Conservation (phyloP, 331 rosid species). For the Acacia pycnantha region DNA sequence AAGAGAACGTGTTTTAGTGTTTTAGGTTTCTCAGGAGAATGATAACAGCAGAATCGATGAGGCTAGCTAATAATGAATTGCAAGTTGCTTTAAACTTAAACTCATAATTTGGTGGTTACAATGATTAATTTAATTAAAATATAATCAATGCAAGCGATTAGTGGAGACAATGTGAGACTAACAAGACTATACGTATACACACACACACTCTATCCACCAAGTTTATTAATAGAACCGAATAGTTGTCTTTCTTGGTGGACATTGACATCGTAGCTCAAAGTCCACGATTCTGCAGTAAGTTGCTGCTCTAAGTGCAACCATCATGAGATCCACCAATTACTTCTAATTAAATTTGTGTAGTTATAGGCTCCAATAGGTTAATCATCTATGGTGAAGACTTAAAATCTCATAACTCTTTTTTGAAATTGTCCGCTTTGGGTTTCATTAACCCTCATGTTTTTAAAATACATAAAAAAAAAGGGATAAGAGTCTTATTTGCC, state of each 20-base stretch:
- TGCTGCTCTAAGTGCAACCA: conserved; percentile 27
- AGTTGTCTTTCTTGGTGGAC: conserved; percentile 28
- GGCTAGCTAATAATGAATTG: neutral
- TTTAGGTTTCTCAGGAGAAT: neutral
- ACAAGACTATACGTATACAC: too few species aligned
- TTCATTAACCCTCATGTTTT: too few species aligned
- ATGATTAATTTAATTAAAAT: neutral
- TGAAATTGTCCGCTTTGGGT: too few species aligned
- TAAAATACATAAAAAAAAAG: too few species aligned
- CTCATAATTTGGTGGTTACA: neutral
- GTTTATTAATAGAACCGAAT: conserved; percentile 18
- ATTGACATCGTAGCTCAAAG: conserved; percentile 27
- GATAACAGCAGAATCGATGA: neutral
- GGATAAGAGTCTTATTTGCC: too few species aligned
- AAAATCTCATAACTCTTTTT: neutral
- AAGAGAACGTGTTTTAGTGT: neutral
- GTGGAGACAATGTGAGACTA: neutral
- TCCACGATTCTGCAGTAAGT: conserved; percentile 29
- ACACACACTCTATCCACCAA: neutral
- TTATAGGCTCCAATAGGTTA: conserved; percentile 20
- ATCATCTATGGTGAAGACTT: conserved; percentile 21
- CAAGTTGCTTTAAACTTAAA: neutral
- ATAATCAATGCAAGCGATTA: neutral
- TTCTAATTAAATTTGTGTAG: conserved; percentile 11
- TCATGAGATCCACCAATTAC: conserved; percentile 20